These are phyloP conservation scores for Ormosia emarginata DNA, from an alignment of 306 rosid genomes.

Conservation along the genomic window DNA sequence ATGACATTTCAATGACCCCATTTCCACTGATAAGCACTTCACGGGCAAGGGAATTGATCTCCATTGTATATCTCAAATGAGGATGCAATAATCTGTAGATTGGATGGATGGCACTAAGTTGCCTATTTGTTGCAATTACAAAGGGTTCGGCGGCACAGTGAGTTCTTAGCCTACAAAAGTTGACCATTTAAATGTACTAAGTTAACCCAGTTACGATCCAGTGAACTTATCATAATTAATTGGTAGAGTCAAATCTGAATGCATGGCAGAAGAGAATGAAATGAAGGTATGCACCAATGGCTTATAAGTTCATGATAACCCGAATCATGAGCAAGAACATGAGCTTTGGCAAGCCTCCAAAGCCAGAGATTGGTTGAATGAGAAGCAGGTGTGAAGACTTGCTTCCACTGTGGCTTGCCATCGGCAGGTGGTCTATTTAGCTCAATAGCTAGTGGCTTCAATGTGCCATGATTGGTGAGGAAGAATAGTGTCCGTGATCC, in stretches of 20 bases:
- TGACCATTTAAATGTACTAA: not conserved
- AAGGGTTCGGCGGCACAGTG: constrained; percentile 42
- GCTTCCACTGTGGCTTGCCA: constrained; percentile 46
- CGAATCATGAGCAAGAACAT: constrained; percentile 48
- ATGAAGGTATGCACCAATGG: constrained; percentile 31
- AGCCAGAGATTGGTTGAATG: constrained; percentile 42
- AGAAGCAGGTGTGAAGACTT: constrained; percentile 34
- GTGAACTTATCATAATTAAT: not conserved
- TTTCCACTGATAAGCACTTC: constrained; percentile 30
- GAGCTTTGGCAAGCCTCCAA: constrained; percentile 50
- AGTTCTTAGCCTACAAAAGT: constrained; percentile 42
- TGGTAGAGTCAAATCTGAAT: not conserved
- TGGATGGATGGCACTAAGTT: constrained; percentile 51
- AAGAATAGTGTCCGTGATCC: constrained; percentile 47
- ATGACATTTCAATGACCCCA: constrained; percentile 40
- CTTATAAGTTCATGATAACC: constrained; percentile 44
- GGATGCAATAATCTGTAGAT: constrained; percentile 41
- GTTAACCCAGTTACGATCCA: not conserved
- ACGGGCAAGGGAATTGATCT: constrained; percentile 41
- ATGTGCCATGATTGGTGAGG: constrained; percentile 41
- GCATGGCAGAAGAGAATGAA: not conserved
- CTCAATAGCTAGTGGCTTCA: constrained; percentile 54
- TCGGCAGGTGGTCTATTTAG: constrained; percentile 33
- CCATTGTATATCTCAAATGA: constrained; percentile 44
- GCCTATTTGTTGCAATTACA: constrained; percentile 43